Percentiles rank a stretch among this genome's conserved stretches.
Evolutionary conservation across 345 rosid species (phyloP).

Genomic region (Pistacia vera): DNA sequence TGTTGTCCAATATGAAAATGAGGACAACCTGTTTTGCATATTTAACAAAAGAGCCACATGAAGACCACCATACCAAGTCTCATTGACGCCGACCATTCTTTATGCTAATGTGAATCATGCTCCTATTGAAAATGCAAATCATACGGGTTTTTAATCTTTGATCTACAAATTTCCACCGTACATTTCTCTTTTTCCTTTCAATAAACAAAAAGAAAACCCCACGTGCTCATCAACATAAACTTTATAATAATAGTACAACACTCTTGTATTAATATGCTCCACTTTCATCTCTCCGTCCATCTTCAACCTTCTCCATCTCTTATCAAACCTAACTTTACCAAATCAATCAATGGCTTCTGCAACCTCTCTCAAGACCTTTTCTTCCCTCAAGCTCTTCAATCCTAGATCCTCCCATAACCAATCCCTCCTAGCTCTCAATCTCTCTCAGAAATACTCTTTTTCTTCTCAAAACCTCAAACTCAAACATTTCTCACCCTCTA

Average conservation of each 20-base stretch:
- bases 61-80: not conserved
- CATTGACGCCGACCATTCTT: not conserved
- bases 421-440: constrained; percentile 15
- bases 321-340: too few relatives aligned
- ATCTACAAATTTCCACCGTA: not conserved
- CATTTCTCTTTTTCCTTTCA: not conserved
- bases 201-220: not conserved
- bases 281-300: not conserved
- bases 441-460: constrained; percentile 5
- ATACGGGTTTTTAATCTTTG: not conserved
- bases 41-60: too few relatives aligned
- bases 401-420: not conserved
- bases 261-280: not conserved
- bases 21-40: too few relatives aligned
- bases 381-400: constrained; percentile 15
- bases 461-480: constrained; percentile 13
- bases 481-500: not conserved
- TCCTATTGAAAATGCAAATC: not conserved
- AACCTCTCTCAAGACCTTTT: constrained; percentile 2
- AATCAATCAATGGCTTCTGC: constrained; percentile 22
- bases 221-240: not conserved
- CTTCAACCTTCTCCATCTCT: not conserved
- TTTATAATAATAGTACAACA: not conserved
- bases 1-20: too few relatives aligned
- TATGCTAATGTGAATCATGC: not conserved